Evolutionary conservation across 1,284 basidiomycete genomes (phyloP).

Genomic region (Rhodotorula sp.): DNA sequence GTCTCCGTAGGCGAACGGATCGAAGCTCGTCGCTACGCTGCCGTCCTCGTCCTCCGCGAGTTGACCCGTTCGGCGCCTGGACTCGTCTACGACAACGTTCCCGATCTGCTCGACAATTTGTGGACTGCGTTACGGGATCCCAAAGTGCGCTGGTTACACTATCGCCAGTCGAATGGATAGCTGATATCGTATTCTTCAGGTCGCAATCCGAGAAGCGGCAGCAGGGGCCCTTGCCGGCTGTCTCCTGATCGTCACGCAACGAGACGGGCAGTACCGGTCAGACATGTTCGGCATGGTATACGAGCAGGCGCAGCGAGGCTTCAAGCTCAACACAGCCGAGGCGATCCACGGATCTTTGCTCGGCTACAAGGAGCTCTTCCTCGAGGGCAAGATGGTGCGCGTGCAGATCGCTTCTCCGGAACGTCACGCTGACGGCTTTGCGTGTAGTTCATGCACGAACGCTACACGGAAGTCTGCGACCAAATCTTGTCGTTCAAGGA

Average conservation of each 20-base stretch:
- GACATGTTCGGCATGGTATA: constrained; percentile 71
- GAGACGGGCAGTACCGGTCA: constrained; percentile 49
- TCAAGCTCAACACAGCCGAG: constrained; percentile 72
- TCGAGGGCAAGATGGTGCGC: constrained; percentile 86
- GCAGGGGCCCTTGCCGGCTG: constrained; percentile 86
- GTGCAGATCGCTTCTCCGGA: neutral
- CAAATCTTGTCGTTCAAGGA: constrained; percentile 83
- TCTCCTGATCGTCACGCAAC: constrained; percentile 51
- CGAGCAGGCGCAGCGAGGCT: constrained; percentile 81
- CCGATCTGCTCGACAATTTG: constrained; percentile 84
- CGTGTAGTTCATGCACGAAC: constrained; percentile 37
- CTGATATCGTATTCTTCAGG: constrained; percentile 49
- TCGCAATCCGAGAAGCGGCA: constrained; percentile 73
- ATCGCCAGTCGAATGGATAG: no score
- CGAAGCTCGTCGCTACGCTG: constrained; percentile 74
- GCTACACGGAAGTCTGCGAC: constrained; percentile 61
- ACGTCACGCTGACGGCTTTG: no score
- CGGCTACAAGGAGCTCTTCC: constrained; percentile 84
- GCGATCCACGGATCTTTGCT: constrained; percentile 90
- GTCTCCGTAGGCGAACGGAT: constrained; percentile 43
- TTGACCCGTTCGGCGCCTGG: constrained; percentile 79
- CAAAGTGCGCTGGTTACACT: constrained; percentile 29
- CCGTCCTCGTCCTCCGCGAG: constrained; percentile 84
- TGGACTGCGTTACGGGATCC: constrained; percentile 81
- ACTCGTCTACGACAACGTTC: constrained; percentile 74